Evolutionary conservation across 495 filamentous ascomycete genomes (phyloP), one percentile per base, ranked within the genome.

Genomic region (Xylaria scruposa): DNA sequence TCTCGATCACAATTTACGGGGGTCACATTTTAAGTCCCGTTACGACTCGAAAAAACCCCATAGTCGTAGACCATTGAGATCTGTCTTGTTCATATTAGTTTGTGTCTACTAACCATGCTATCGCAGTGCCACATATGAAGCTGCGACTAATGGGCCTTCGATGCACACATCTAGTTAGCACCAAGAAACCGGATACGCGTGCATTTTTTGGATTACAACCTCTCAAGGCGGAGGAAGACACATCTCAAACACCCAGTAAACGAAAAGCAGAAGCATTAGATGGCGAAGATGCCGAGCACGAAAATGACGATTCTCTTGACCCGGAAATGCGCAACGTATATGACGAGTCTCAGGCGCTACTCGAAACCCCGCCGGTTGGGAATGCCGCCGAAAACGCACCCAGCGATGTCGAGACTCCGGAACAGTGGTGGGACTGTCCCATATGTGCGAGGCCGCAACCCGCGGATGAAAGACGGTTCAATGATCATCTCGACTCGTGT

Each of bases 401-500:
- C 12, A 86, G 86, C 70, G 85, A 87, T 3, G 80, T 78, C 56
- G 82, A 81, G 53, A 83, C 86, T 54, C 74, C 78, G 36, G 85
- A 86, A 58, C 81, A 88, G 38, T 86, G 85, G 74, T 98, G 94
- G 95, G 86, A 91, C 26, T 98, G 96, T 79, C 96, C 96, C 0
- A 94, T 98, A 47, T 98, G 96, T 79, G 79, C 79, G 3, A 83
- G 90, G 54, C 91, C 92, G 0, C 93, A 97, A 76, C 70, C 83
- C 4, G 90, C 94, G 0, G 88, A 94, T 72, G 94, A 98, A 78
- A 85, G 86, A 47, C 80, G 78, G 7, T 98, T 99, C 81, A 99
- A 99, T 73, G 90, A 91, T 63, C 97, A 99, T 80, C 92, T 99
- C 59, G 97, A 99, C 77, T 90, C 93, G 26, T 99, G 96, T 81